Evolutionary conservation across 2,329 filamentous ascomycete genomes (phyloP).

Genomic region (Aspergillus quadrilineatus): DNA sequence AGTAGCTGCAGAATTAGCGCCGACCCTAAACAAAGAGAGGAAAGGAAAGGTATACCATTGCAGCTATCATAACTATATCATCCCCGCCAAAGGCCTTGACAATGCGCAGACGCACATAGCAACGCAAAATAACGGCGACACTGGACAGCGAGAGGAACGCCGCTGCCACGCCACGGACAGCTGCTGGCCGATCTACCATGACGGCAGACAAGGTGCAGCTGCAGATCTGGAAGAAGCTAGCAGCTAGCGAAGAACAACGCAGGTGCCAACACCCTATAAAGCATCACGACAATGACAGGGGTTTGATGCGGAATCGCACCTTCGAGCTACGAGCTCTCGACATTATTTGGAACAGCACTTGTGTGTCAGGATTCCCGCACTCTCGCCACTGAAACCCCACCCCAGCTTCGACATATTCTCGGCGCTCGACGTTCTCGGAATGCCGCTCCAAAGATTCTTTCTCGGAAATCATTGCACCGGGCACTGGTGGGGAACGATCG

Average conservation of each 20-base stretch:
- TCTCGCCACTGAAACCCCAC: background rate
- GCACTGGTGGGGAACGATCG: background rate
- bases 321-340: background rate
- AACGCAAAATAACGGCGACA: constrained; percentile 38
- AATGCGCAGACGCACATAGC: constrained; percentile 42
- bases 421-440: too few species aligned
- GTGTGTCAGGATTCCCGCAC: background rate
- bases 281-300: background rate
- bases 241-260: background rate
- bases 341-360: background rate
- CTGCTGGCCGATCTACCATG: constrained; percentile 13
- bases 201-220: background rate
- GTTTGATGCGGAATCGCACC: background rate
- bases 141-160: constrained; percentile 43
- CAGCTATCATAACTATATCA: constrained; percentile 33
- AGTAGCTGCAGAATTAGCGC: constrained; percentile 17
- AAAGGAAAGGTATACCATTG: constrained; percentile 24
- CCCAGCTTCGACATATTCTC: background rate
- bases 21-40: background rate
- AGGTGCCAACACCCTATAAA: background rate
- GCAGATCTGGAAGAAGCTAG: background rate
- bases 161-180: constrained; percentile 27
- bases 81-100: constrained; percentile 42
- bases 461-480: background rate
- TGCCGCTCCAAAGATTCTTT: background rate